phyloP scores from a whole-genome alignment of 169 alveolate species.

The Plasmodium gaboni region DNA sequence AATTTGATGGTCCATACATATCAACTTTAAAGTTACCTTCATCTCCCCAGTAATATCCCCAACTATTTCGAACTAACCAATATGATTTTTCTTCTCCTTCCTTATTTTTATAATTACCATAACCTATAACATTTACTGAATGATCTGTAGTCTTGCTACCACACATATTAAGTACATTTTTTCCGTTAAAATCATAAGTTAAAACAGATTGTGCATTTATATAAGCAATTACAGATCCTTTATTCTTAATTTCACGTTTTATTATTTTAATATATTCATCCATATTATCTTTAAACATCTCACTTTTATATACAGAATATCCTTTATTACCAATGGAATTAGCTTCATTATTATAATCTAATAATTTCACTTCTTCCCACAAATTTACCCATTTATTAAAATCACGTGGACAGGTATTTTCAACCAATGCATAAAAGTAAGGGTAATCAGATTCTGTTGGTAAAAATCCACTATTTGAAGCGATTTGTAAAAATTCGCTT shows the following conservation, averaged over 20 bases:
- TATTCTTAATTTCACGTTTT: slow-evolving; percentile 29
- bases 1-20: slow-evolving; percentile 34
- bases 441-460: not conserved
- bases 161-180: slow-evolving; percentile 32
- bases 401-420: not conserved
- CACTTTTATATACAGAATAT: not conserved
- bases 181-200: slow-evolving; percentile 48
- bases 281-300: not conserved
- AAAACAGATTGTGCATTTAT: slow-evolving; percentile 23
- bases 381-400: not conserved
- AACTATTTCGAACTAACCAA: slow-evolving; percentile 45
- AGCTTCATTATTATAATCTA: not conserved
- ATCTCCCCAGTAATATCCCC: slow-evolving; percentile 73
- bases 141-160: slow-evolving; percentile 49
- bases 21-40: slow-evolving; percentile 44
- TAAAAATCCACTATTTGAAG: not conserved
- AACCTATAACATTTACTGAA: slow-evolving; percentile 68
- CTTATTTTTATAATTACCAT: slow-evolving; percentile 37
- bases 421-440: not conserved
- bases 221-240: slow-evolving; percentile 54
- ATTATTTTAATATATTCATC: slow-evolving; percentile 36
- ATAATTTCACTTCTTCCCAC: not conserved
- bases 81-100: slow-evolving; percentile 34
- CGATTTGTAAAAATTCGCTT: slow-evolving; percentile 2
- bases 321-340: not conserved